These are phyloP conservation scores for Heliamphora exappendiculata DNA, from an alignment of 148 eudicot species.

Conservation along the genomic window DNA sequence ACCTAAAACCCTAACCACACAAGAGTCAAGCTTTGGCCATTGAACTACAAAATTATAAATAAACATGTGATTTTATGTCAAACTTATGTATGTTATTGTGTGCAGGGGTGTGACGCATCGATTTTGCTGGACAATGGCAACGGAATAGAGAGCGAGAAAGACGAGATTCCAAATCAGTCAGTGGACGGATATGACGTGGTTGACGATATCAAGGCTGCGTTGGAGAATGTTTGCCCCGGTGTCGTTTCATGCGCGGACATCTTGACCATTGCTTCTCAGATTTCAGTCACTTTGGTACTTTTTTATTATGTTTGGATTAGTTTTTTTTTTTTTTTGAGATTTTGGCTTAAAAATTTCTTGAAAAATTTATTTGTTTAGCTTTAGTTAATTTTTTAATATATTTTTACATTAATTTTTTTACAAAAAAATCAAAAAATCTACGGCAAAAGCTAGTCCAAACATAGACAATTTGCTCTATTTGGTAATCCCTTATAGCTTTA, in stretches of 20 bases:
- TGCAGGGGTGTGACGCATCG: slow-evolving; percentile 38
- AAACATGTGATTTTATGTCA: too few species aligned
- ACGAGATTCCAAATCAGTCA: slow-evolving; percentile 17
- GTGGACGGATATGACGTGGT: slow-evolving; percentile 26
- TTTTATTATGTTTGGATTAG: too few species aligned
- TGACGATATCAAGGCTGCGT: slow-evolving; percentile 29
- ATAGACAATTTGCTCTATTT: too few species aligned
- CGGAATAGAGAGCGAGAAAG: slow-evolving; percentile 25
- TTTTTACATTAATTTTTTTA: not conserved
- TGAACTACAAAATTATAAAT: too few species aligned
- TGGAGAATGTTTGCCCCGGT: slow-evolving; percentile 31
- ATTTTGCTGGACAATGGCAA: slow-evolving; percentile 21
- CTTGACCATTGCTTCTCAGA: slow-evolving; percentile 16
- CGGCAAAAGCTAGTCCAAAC: not conserved
- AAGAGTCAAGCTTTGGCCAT: too few species aligned
- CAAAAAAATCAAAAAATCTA: not conserved
- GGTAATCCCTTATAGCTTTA: too few species aligned
- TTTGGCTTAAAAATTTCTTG: not conserved
- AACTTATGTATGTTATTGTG: not conserved
- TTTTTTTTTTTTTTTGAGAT: not conserved
- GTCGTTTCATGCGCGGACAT: slow-evolving; percentile 39
- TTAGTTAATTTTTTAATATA: not conserved
- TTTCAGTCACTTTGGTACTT: slow-evolving; percentile 9
- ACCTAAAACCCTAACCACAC: too few species aligned
- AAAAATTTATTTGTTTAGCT: not conserved